Conservation (phyloP, 2,329 filamentous ascomycete genomes). For the Botrytis fragariae region DNA sequence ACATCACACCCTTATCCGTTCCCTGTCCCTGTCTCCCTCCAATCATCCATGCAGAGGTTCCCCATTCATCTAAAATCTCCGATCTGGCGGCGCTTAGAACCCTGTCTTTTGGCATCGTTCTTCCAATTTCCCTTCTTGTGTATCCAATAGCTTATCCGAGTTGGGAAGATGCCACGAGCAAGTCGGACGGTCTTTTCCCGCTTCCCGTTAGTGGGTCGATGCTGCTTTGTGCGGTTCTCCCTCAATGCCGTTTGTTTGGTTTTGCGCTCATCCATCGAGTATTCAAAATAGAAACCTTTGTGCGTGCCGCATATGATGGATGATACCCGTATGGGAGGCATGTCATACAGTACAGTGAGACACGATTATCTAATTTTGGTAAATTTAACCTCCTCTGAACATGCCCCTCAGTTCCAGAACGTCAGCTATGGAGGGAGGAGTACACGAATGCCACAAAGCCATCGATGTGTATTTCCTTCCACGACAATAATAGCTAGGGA, state of each 20-base stretch:
- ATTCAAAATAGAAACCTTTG: background rate
- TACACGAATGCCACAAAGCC: background rate
- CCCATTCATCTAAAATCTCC: background rate
- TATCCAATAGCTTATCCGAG: background rate
- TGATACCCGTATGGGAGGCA: background rate
- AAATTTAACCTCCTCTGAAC: background rate
- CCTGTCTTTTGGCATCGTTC: background rate
- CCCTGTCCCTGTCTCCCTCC: background rate
- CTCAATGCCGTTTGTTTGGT: background rate
- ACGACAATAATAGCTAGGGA: background rate
- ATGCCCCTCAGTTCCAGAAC: background rate
- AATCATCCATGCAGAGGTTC: background rate
- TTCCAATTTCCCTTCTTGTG: background rate
- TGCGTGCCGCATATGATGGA: background rate
- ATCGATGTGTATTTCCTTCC: background rate
- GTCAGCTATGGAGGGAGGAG: background rate
- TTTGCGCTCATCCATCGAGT: background rate
- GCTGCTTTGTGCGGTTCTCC: background rate
- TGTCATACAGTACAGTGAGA: background rate
- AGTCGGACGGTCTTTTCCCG: background rate
- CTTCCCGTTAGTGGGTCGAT: background rate
- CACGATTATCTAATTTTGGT: constrained; percentile 21
- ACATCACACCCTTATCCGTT: background rate
- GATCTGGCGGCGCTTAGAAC: constrained; percentile 19
- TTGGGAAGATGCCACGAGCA: background rate